These are phyloP conservation scores for Quercus robur DNA, from an alignment of 306 rosid genomes.

Conservation along the genomic window DNA sequence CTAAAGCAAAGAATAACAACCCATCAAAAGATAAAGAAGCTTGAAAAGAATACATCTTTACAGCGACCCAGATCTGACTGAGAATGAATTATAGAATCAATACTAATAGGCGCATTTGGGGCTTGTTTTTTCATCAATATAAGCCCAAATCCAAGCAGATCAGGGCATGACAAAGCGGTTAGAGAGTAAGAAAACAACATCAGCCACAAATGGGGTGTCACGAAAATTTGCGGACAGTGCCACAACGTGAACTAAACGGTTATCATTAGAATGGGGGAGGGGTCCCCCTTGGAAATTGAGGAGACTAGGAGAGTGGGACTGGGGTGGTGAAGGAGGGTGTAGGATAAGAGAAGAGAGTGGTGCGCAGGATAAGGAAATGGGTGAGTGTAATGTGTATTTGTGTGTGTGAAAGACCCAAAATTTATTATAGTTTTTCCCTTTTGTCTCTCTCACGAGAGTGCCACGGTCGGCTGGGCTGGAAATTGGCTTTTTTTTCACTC, in stretches of 20 bases:
- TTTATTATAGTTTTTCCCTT: constrained; percentile 24
- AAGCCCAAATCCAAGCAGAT: constrained; percentile 56
- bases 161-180: constrained; percentile 44
- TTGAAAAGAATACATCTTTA: constrained; percentile 58
- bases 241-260: constrained; percentile 44
- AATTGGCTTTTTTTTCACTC: constrained; percentile 46
- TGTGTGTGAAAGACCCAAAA: too few relatives aligned
- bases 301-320: constrained; percentile 37
- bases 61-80: constrained; percentile 64
- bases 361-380: constrained; percentile 37
- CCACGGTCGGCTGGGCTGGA: constrained; percentile 86
- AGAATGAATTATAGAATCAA: constrained; percentile 36
- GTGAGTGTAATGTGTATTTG: not conserved
- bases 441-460: constrained; percentile 87
- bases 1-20: constrained; percentile 49
- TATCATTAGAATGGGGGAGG: constrained; percentile 12
- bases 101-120: constrained; percentile 38
- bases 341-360: constrained; percentile 38
- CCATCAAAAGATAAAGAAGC: constrained; percentile 27
- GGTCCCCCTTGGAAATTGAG: constrained; percentile 50
- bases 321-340: constrained; percentile 31
- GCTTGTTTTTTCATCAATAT: constrained; percentile 31
- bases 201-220: constrained; percentile 32
- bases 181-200: constrained; percentile 41
- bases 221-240: constrained; percentile 57